Conservation (phyloP, 345 rosid species). For the Kernera saxatilis region DNA sequence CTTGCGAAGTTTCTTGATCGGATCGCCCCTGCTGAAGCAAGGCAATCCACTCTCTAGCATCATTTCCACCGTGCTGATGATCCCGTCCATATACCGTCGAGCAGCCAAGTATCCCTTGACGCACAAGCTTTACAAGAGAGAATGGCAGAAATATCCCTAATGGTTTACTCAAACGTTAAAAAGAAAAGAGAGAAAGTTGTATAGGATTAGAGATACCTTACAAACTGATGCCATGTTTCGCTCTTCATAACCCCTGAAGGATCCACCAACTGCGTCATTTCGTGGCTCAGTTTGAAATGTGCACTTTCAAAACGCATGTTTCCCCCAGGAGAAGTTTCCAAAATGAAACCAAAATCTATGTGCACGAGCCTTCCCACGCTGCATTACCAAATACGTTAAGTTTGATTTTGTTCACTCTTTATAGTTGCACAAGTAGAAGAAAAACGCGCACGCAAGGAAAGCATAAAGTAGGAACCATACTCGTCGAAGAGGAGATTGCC, state of each 20-base stretch:
- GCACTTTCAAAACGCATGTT: slow-evolving; percentile 91
- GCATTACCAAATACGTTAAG: slow-evolving; percentile 27
- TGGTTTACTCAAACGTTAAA: not conserved
- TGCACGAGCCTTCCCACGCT: slow-evolving; percentile 87
- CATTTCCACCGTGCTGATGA: slow-evolving; percentile 58
- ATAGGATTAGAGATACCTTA: slow-evolving; percentile 50
- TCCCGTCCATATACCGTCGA: slow-evolving; percentile 74
- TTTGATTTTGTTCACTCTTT: no score
- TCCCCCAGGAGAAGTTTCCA: slow-evolving; percentile 83
- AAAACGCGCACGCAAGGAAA: no score
- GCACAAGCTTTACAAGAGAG: slow-evolving; percentile 46
- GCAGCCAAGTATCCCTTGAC: slow-evolving; percentile 82
- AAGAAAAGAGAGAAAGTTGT: not conserved
- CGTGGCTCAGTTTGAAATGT: slow-evolving; percentile 90
- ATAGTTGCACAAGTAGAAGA: no score
- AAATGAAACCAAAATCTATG: slow-evolving; percentile 86
- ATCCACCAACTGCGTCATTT: slow-evolving; percentile 86
- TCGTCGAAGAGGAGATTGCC: slow-evolving; percentile 90
- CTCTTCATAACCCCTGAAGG: slow-evolving; percentile 87
- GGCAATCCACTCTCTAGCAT: slow-evolving; percentile 91
- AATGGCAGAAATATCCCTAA: no score
- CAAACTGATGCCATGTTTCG: slow-evolving; percentile 64
- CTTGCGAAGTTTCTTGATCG: slow-evolving; percentile 75
- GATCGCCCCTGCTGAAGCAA: slow-evolving; percentile 86
- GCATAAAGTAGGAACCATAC: slow-evolving; percentile 37